phyloP scores from a whole-genome alignment of 2,329 filamentous ascomycete genomes.

The Lachnellula subtilissima region DNA sequence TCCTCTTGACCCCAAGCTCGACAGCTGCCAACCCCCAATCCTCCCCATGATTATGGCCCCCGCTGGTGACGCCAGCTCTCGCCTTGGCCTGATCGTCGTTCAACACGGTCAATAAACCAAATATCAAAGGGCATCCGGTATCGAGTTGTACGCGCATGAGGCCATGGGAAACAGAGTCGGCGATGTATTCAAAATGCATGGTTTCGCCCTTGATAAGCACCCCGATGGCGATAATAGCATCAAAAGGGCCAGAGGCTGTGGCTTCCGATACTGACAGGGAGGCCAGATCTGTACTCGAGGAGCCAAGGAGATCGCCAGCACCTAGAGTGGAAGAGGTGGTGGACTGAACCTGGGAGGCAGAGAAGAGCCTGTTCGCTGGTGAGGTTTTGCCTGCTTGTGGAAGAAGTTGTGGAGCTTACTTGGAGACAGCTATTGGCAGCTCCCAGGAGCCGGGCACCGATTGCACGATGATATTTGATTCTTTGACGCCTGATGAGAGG shows the following conservation, averaged over 20 bases:
- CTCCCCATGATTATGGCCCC: conserved; percentile 94
- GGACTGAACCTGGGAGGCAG: conserved; percentile 80
- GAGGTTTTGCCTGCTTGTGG: conserved; percentile 4
- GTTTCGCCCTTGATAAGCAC: conserved; percentile 98
- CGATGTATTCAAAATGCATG: conserved; percentile 99
- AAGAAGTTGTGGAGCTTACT: conserved; percentile 15
- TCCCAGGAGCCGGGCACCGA: conserved; percentile 94
- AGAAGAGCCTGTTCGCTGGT: conserved; percentile 63
- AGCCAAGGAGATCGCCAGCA: conserved; percentile 71
- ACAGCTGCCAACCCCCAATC: conserved; percentile 95
- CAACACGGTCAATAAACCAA: conserved; percentile 86
- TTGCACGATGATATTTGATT: conserved; percentile 83
- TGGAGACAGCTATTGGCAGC: conserved; percentile 75
- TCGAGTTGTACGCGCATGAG: conserved; percentile 94
- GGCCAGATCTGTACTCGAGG: conserved; percentile 62
- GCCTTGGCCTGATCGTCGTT: conserved; percentile 82
- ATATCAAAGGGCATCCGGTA: conserved; percentile 81
- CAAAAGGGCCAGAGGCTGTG: conserved; percentile 62
- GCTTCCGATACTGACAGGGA: conserved; percentile 37
- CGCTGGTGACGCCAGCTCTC: conserved; percentile 71
- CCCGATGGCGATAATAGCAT: conserved; percentile 91
- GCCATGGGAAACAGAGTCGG: conserved; percentile 83
- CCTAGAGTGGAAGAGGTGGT: conserved; percentile 54
- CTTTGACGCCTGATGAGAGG: conserved; percentile 71
- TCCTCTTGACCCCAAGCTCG: conserved; percentile 85